Conservation (phyloP, 2,329 filamentous ascomycete genomes). For the Fusarium longipes region DNA sequence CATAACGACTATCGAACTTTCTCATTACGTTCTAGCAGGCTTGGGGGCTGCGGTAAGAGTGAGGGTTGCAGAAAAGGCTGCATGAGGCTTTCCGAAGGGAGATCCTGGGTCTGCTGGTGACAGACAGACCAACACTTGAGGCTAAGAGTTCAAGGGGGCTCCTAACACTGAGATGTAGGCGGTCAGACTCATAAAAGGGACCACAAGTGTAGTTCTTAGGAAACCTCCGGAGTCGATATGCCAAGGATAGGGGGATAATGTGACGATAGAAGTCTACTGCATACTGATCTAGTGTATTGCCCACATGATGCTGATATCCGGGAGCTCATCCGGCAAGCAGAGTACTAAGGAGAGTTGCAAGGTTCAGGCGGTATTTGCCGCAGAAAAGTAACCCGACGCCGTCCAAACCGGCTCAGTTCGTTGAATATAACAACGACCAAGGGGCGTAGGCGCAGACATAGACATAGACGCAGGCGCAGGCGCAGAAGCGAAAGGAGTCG, state of each 20-base stretch:
- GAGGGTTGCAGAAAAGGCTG: conserved; percentile 40
- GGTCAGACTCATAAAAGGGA: conserved; percentile 15
- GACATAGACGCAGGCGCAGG: conserved; percentile 18
- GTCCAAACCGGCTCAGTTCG: conserved; percentile 10
- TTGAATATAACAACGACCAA: conserved; percentile 5
- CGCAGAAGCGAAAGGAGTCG: conserved; percentile 17
- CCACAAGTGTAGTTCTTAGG: conserved; percentile 6
- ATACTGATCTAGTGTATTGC: conserved; percentile 38
- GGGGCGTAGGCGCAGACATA: conserved; percentile 26
- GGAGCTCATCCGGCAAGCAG: conserved; percentile 32
- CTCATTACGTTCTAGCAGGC: conserved; percentile 3
- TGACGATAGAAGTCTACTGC: conserved; percentile 28
- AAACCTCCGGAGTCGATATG: conserved; percentile 26
- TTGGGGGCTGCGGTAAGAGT: conserved; percentile 21
- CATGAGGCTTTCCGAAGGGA: conserved; percentile 41
- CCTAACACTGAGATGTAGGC: conserved; percentile 15
- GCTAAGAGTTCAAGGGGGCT: conserved; percentile 10
- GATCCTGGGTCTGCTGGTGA: conserved; percentile 37
- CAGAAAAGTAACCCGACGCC: conserved; percentile 8
- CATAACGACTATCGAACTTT: conserved; percentile 11
- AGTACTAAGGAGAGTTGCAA: conserved; percentile 28
- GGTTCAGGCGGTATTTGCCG: conserved; percentile 25
- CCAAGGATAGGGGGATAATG: conserved; percentile 29
- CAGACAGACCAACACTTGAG: conserved; percentile 30
- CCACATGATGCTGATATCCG: conserved; percentile 34